Base-by-base conservation (phyloP, 768 basidiomycete species). In the Boletus rubroflammeus region DNA sequence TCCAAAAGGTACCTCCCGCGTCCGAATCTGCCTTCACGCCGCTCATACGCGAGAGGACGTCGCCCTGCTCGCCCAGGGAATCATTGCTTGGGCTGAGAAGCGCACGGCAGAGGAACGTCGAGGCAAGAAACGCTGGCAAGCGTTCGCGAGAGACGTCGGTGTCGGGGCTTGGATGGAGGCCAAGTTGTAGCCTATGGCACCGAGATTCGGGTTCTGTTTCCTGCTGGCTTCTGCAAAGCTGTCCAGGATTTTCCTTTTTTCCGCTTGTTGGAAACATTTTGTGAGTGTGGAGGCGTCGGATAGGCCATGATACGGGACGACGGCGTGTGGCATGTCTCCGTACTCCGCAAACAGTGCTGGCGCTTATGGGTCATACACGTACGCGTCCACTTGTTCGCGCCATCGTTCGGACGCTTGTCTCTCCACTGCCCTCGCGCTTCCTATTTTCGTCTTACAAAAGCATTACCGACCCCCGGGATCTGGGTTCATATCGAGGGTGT, bases 1-100 rank as follows among this genome's bases (percentile, higher is more conserved):
- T 0, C 92, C 94, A 0, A 86, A 85, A 50, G 93, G 91, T 9
- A 81, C 80, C 55, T 88, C 94, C 56, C 81, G 94, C 17, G 86
- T 98, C 2, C 72, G 95, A 3, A 81, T 98, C n/a, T 98, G 95
- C 67, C 63, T 98, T 26, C 90, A 94, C 63, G 84, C 93, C 0
- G 83, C 79, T 2, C 92, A 95, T 62, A 82, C 83, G 14, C 54
- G 62, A 3, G 76, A 72, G 36, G 85, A 95, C 28, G 76, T 96
- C 4, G 79, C 82, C 36, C 65, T 70, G 14, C 71, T 97, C 19
- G 76, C 82, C 0, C 52, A 66, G 2, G 81, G 77, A 0, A 75
- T 85, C 45, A 54, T 82, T 31, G 75, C 71, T 34, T 73, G 71
- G 51, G 58, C 76, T 36, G 59, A 59, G n/a, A 23, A 26, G 23